A percentile compares a stretch with the other conserved stretches of the same genome.
These are phyloP conservation scores for Nepenthes mirabilis DNA, from an alignment of 148 eudicot genomes.

Conservation along the genomic window DNA sequence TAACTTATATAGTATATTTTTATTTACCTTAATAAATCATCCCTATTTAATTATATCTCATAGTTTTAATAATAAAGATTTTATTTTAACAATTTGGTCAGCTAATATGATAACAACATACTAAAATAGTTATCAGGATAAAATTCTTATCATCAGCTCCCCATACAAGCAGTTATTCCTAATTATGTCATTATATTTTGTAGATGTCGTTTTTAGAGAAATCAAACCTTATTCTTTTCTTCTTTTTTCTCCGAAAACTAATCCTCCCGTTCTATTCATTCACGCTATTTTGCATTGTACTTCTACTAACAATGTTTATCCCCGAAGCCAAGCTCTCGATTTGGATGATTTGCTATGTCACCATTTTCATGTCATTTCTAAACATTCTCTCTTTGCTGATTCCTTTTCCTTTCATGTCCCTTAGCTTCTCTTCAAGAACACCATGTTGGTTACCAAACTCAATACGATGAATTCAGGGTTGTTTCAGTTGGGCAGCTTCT, in stretches of 20 bases:
- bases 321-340: constrained; percentile 52
- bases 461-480: constrained; percentile 59
- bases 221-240: constrained; percentile 46
- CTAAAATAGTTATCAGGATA: no score
- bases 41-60: no score
- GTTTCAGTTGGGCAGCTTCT: constrained; percentile 55
- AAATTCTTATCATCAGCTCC: no score
- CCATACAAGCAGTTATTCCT: not conserved
- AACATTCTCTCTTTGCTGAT: constrained; percentile 44
- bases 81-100: no score
- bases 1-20: constrained; percentile 31
- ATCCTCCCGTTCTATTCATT: constrained; percentile 64
- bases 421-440: constrained; percentile 54
- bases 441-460: constrained; percentile 66
- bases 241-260: constrained; percentile 53
- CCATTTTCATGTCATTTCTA: constrained; percentile 38
- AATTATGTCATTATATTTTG: constrained; percentile 5
- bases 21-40: not conserved
- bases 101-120: not conserved
- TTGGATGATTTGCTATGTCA: constrained; percentile 57
- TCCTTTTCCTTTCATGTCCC: constrained; percentile 57
- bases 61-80: no score
- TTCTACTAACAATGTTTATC: constrained; percentile 58
- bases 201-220: constrained; percentile 55
- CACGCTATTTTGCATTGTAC: constrained; percentile 51